phyloP scores from a whole-genome alignment of 179 eudicot species.

The Drosera spatulata region DNA sequence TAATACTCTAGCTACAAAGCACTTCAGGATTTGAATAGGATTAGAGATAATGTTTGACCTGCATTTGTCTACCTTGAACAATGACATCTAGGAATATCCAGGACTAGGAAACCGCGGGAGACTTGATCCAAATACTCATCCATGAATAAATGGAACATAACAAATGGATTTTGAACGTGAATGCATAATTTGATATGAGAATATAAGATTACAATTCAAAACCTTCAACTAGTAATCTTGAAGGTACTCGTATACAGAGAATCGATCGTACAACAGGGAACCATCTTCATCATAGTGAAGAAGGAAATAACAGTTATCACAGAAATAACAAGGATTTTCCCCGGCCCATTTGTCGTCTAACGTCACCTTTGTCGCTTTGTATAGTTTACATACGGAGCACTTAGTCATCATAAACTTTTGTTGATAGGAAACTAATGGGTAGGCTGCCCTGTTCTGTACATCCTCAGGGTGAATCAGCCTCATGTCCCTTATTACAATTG shows the following conservation, averaged over 20 bases:
- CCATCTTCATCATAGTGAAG: conserved; percentile 58
- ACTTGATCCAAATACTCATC: no score
- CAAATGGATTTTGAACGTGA: no score
- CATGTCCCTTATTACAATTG: conserved; percentile 73
- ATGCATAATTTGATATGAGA: no score
- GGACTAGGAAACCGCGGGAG: no score
- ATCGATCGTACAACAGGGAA: conserved; percentile 31
- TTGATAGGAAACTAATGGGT: conserved; percentile 51
- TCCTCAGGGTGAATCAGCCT: conserved; percentile 81
- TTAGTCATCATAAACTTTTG: conserved; percentile 34
- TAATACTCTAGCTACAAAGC: no score
- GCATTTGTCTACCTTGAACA: no score
- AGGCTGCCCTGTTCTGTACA: conserved; percentile 61
- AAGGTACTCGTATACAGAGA: conserved; percentile 45
- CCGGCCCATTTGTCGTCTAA: conserved; percentile 71
- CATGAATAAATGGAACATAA: no score
- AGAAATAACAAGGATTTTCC: conserved; percentile 78
- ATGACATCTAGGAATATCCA: no score
- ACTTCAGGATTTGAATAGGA: no score
- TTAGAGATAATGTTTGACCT: no score
- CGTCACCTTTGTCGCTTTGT: conserved; percentile 62
- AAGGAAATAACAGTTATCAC: conserved; percentile 66
- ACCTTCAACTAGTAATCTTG: conserved; percentile 26
- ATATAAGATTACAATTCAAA: no score
- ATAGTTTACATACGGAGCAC: conserved; percentile 64